Conservation (phyloP, 2,329 filamentous ascomycete species). For the Alternaria solani region DNA sequence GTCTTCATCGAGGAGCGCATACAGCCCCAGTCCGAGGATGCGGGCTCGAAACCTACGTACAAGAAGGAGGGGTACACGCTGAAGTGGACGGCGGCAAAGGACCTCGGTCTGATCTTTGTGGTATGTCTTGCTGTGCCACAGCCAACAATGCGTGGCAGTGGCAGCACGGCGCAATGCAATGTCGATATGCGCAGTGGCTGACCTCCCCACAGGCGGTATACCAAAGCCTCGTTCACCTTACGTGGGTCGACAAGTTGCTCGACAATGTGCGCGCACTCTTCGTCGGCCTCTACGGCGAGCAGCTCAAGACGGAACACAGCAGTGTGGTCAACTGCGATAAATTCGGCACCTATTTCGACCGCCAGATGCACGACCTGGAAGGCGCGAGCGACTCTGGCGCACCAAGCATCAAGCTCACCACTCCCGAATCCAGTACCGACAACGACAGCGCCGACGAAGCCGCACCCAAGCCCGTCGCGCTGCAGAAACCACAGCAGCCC, state of each 20-base stretch:
- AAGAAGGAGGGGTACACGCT: conserved; percentile 92
- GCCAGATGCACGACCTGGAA: conserved; percentile 85
- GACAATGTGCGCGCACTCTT: conserved; percentile 96
- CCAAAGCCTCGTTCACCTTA: conserved; percentile 90
- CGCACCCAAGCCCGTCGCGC: conserved; percentile 61
- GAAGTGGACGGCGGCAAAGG: conserved; percentile 92
- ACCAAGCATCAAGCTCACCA: conserved; percentile 53
- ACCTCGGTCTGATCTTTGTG: conserved; percentile 94
- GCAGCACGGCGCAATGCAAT: background rate
- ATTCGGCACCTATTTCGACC: conserved; percentile 94
- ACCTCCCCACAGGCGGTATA: conserved; percentile 78
- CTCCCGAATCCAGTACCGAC: conserved; percentile 61
- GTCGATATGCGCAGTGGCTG: conserved; percentile 1
- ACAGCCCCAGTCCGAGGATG: conserved; percentile 67
- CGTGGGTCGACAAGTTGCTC: conserved; percentile 96
- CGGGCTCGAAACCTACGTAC: conserved; percentile 75
- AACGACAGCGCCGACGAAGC: conserved; percentile 59
- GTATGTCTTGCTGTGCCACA: conserved; percentile 58
- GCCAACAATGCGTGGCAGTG: background rate
- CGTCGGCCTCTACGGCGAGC: conserved; percentile 85
- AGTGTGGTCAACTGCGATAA: conserved; percentile 76
- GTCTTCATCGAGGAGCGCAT: conserved; percentile 97
- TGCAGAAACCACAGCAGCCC: conserved; percentile 55
- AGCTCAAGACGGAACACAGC: conserved; percentile 81
- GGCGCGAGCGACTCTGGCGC: conserved; percentile 56